Conservation (phyloP, 208 protist genomes). For the Phytomonas francai region DNA sequence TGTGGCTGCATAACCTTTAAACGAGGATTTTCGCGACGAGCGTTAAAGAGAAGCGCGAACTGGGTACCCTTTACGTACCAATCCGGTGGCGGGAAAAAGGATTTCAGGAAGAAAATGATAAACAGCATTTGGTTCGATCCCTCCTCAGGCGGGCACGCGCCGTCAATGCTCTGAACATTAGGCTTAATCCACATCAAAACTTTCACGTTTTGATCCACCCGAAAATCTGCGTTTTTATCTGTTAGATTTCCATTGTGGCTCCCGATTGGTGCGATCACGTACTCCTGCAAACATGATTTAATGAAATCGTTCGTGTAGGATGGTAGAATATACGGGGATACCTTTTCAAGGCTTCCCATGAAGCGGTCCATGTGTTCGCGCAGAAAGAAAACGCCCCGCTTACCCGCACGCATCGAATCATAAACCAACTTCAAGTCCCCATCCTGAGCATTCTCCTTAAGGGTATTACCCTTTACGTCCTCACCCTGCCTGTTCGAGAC, state of each 20-base stretch:
- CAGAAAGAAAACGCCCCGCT: conserved; percentile 35
- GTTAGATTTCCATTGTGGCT: neutral
- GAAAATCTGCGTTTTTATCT: neutral
- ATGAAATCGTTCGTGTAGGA: conserved; percentile 10
- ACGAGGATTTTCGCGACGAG: conserved; percentile 49
- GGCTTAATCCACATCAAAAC: conserved; percentile 48
- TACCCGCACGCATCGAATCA: conserved; percentile 61
- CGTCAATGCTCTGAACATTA: neutral
- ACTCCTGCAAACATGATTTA: conserved; percentile 18
- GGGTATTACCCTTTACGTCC: neutral
- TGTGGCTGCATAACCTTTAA: conserved; percentile 56
- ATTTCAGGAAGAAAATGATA: conserved; percentile 45
- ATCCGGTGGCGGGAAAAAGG: conserved; percentile 53
- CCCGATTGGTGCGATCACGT: conserved; percentile 17
- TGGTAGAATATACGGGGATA: conserved; percentile 12
- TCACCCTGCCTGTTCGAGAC: neutral
- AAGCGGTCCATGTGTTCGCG: conserved; percentile 49
- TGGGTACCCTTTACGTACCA: conserved; percentile 58
- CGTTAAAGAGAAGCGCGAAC: conserved; percentile 58
- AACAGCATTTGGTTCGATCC: conserved; percentile 11
- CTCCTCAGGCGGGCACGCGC: neutral
- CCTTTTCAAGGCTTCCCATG: conserved; percentile 21
- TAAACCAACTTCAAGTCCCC: conserved; percentile 38
- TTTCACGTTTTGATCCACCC: conserved; percentile 58
- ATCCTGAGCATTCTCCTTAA: neutral